phyloP scores from a whole-genome alignment of 2,329 filamentous ascomycete species.

The Colletotrichum sp. region DNA sequence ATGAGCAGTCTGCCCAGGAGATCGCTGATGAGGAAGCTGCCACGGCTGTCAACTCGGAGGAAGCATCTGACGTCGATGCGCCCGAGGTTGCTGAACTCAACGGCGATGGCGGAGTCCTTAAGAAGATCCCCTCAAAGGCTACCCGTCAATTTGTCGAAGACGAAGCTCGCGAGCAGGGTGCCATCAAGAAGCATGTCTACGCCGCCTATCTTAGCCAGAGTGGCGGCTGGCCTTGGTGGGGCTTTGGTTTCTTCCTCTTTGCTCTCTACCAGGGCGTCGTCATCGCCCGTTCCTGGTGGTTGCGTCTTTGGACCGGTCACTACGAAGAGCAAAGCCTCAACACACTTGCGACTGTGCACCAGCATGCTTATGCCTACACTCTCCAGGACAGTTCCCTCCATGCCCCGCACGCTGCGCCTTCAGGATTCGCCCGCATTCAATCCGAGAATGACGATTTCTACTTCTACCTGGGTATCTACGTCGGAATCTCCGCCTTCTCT shows the following conservation, averaged over 20 bases:
- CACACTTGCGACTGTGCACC: slow-evolving; percentile 16
- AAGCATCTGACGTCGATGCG: slow-evolving; percentile 40
- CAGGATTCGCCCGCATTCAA: slow-evolving; percentile 29
- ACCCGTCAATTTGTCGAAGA: slow-evolving; percentile 79
- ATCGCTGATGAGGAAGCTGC: slow-evolving; percentile 53
- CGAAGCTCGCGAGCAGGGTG: slow-evolving; percentile 73
- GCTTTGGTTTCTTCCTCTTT: slow-evolving; percentile 57
- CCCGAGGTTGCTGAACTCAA: slow-evolving; percentile 36
- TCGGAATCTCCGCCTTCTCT: slow-evolving; percentile 61
- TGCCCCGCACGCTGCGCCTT: slow-evolving; percentile 32
- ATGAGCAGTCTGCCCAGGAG: slow-evolving; percentile 53
- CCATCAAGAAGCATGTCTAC: slow-evolving; percentile 73
- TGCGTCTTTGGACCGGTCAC: slow-evolving; percentile 64
- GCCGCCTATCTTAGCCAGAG: slow-evolving; percentile 68
- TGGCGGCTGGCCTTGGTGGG: slow-evolving; percentile 68
- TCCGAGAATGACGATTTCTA: slow-evolving; percentile 44
- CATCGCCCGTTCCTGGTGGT: slow-evolving; percentile 68
- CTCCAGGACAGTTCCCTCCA: slow-evolving; percentile 52
- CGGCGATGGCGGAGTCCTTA: slow-evolving; percentile 43
- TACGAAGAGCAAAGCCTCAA: slow-evolving; percentile 35
- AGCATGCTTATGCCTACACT: slow-evolving; percentile 31
- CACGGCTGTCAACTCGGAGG: slow-evolving; percentile 62
- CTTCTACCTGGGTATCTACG: slow-evolving; percentile 74
- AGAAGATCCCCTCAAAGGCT: slow-evolving; percentile 55
- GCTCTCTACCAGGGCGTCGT: slow-evolving; percentile 57